A percentile compares a stretch with the other conserved stretches of the same genome.
phyloP scores from a whole-genome alignment of 768 basidiomycete genomes.

The Hortiboletus flavorubellus region DNA sequence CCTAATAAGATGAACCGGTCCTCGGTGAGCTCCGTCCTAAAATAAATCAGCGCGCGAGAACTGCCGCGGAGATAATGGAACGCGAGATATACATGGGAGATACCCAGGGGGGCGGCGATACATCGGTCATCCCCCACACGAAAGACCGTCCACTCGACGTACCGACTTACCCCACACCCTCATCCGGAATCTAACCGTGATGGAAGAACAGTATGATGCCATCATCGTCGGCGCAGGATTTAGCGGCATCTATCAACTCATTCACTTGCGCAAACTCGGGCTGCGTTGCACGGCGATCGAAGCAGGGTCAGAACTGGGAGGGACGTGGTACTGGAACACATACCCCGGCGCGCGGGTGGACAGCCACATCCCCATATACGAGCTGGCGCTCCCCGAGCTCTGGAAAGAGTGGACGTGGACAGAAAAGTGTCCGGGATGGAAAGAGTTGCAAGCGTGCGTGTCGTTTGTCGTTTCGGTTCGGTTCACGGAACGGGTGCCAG shows the following conservation, averaged over 20 bases:
- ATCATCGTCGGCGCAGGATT: conserved; percentile 19
- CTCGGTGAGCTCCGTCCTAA: neutral
- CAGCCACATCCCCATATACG: conserved; percentile 7
- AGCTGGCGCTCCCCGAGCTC: conserved; percentile 6
- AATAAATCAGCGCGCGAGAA: neutral
- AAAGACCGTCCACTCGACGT: too few relatives aligned
- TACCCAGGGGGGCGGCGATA: too few relatives aligned
- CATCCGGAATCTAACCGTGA: neutral
- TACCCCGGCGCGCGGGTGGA: conserved; percentile 16
- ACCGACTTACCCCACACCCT: neutral
- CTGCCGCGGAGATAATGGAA: neutral
- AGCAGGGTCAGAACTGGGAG: conserved; percentile 13
- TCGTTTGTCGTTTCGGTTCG: too few relatives aligned
- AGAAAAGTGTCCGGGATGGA: conserved; percentile 7
- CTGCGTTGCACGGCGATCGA: conserved; percentile 13
- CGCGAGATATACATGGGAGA: neutral
- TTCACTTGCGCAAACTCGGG: conserved; percentile 6
- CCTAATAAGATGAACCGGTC: neutral
- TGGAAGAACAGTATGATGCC: conserved; percentile 8
- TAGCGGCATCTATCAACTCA: conserved; percentile 11
- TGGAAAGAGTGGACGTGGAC: conserved; percentile 17
- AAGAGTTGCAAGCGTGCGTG: conserved; percentile 12
- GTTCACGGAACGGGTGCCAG: too few relatives aligned
- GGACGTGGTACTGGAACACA: conserved; percentile 15
- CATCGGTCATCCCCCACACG: neutral